Evolutionary conservation across 495 filamentous ascomycete species (phyloP).

Genomic region (Physcia stellaris): DNA sequence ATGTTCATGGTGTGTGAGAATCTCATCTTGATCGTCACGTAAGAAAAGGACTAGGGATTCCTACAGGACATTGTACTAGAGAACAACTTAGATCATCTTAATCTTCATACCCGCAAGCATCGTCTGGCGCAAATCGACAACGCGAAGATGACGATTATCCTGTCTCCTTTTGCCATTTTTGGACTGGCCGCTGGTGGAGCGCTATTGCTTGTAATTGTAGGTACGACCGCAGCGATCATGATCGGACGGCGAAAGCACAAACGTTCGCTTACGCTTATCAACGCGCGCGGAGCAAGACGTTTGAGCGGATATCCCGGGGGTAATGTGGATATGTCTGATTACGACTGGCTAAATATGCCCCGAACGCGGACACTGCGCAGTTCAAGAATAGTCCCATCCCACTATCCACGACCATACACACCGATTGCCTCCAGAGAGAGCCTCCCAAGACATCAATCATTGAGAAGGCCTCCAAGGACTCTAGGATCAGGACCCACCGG

Average conservation of each 20-base stretch:
- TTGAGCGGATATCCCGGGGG: constrained; percentile 16
- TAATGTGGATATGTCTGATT: constrained; percentile 16
- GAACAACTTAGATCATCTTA: too few relatives aligned
- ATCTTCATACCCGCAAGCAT: too few relatives aligned
- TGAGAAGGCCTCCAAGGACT: constrained; percentile 1
- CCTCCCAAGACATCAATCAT: constrained; percentile 11
- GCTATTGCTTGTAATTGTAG: constrained; percentile 1
- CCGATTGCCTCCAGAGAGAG: constrained; percentile 29
- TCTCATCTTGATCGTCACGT: too few relatives aligned
- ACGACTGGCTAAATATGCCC: constrained; percentile 18
- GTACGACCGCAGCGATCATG: constrained; percentile 13
- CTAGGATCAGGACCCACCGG: neutral
- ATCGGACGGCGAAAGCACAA: constrained; percentile 30
- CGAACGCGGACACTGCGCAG: constrained; percentile 24
- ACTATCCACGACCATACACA: constrained; percentile 29
- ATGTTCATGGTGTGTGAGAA: too few relatives aligned
- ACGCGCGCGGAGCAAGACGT: constrained; percentile 10
- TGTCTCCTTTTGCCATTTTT: neutral
- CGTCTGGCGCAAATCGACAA: too few relatives aligned
- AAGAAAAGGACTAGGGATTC: too few relatives aligned
- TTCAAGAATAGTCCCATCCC: constrained; percentile 28
- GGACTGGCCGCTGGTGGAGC: neutral
- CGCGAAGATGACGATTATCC: neutral
- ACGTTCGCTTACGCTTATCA: constrained; percentile 19
- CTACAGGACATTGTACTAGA: too few relatives aligned